Conservation (phyloP, 441 rosid genomes). For the Viola pubescens region DNA sequence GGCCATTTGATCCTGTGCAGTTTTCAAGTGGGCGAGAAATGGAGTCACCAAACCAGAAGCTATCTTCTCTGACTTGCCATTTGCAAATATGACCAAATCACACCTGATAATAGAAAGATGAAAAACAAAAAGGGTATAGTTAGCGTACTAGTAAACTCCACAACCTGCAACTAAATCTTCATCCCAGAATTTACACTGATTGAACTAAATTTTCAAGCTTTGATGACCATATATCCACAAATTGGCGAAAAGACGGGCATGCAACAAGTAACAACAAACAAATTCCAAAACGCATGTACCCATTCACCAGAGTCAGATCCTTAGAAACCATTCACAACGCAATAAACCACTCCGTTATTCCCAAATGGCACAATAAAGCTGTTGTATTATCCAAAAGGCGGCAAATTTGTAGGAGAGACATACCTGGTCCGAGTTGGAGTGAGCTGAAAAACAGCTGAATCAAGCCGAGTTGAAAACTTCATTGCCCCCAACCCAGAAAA, state of each 20-base stretch:
- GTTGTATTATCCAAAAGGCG: background rate
- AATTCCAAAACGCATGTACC: background rate
- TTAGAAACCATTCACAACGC: constrained; percentile 1
- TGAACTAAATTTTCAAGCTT: background rate
- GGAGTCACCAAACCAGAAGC: constrained; percentile 91
- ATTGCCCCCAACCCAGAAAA: constrained; percentile 20
- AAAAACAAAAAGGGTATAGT: constrained; percentile 9
- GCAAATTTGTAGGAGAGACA: background rate
- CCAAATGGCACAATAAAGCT: background rate
- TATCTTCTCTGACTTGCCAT: constrained; percentile 78
- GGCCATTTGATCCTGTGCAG: constrained; percentile 74
- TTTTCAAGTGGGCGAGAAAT: constrained; percentile 81
- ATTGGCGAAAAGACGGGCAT: background rate
- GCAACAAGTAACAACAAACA: constrained; percentile 6
- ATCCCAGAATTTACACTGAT: too few species aligned
- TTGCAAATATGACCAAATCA: constrained; percentile 72
- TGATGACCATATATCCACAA: background rate
- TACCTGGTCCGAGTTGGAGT: constrained; percentile 99
- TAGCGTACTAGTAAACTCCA: constrained; percentile 4
- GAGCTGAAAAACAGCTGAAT: constrained; percentile 87
- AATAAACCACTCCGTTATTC: background rate
- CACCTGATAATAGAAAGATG: constrained; percentile 39
- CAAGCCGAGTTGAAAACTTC: constrained; percentile 80
- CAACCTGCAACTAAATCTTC: constrained; percentile 7
- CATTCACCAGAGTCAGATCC: constrained; percentile 10